These are phyloP conservation scores for Pythium rhizo-oryzae DNA, from an alignment of 352 stramenopile genomes.

Conservation along the genomic window DNA sequence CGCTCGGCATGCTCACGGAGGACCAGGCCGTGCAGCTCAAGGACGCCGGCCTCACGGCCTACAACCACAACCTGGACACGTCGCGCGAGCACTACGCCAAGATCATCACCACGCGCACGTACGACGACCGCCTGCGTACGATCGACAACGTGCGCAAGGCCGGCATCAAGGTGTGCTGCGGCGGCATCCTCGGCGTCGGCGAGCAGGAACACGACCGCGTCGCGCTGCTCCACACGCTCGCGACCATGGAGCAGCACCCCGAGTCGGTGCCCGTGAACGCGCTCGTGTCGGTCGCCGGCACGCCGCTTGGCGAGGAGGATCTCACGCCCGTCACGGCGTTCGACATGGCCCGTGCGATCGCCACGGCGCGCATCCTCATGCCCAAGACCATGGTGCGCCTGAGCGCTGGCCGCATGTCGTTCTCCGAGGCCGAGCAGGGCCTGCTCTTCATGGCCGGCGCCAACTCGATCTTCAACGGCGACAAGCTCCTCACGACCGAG, in stretches of 20 bases:
- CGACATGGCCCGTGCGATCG: constrained; percentile 98
- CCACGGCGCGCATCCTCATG: constrained; percentile 97
- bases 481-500: constrained; percentile 96
- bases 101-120: constrained; percentile 96
- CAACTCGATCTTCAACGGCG: constrained; percentile 99
- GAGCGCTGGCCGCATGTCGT: constrained; percentile 96
- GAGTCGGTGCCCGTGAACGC: constrained; percentile 98
- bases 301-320: constrained; percentile 92
- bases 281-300: constrained; percentile 95
- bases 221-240: constrained; percentile 95
- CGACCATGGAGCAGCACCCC: constrained; percentile 95
- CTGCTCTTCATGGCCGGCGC: constrained; percentile 98
- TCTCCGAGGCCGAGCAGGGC: constrained; percentile 96
- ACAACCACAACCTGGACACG: constrained; percentile 99
- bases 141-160: constrained; percentile 97
- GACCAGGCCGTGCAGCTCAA: constrained; percentile 97
- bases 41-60: constrained; percentile 96
- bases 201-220: constrained; percentile 96
- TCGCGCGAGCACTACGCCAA: constrained; percentile 98
- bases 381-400: constrained; percentile 97
- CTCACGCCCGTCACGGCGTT: constrained; percentile 91
- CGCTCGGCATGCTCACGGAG: constrained; percentile 96
- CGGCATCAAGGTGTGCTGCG: constrained; percentile 97
- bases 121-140: constrained; percentile 96
- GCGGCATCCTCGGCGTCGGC: constrained; percentile 96